Percentiles rank a stretch among this genome's conserved stretches.
Conservation (phyloP, 2,329 filamentous ascomycete genomes). For the Fonsecaea nubica region DNA sequence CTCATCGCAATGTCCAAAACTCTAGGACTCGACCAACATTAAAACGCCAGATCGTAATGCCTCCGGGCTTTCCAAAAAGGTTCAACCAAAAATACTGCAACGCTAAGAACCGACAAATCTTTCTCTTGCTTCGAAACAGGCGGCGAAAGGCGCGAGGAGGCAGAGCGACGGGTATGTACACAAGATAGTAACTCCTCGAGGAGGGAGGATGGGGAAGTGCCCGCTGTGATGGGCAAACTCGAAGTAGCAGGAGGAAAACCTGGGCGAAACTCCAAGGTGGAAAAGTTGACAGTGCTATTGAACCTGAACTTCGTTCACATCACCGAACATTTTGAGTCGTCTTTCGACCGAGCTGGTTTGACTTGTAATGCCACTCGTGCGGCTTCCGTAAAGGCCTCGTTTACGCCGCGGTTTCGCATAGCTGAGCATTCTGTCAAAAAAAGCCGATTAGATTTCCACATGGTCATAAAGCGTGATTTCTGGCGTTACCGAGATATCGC, state of each 20-base stretch:
- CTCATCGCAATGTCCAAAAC: conserved; percentile 15
- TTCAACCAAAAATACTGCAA: conserved; percentile 13
- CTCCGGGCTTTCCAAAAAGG: conserved; percentile 20
- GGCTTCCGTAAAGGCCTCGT: conserved; percentile 97
- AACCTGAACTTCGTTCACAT: conserved; percentile 36
- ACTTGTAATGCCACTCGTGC: conserved; percentile 82
- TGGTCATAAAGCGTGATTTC: neutral
- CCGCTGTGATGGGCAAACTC: neutral
- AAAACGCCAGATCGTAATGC: conserved; percentile 27
- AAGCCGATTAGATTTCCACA: conserved; percentile 2
- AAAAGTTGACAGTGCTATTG: conserved; percentile 1
- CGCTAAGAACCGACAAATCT: conserved; percentile 24
- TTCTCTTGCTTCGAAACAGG: neutral
- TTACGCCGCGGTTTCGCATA: conserved; percentile 96
- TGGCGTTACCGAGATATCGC: conserved; percentile 75
- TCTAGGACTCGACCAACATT: conserved; percentile 19
- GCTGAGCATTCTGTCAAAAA: conserved; percentile 82
- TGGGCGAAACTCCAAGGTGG: neutral
- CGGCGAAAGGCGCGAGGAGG: conserved; percentile 9
- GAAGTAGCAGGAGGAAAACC: neutral
- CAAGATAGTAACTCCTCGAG: neutral
- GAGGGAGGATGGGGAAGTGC: neutral
- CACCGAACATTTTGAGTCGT: conserved; percentile 42
- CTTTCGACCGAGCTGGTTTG: conserved; percentile 48
- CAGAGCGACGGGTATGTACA: conserved; percentile 26